Base-by-base conservation (phyloP, 2,329 filamentous ascomycete species). In the Penicillium brevicompactum region DNA sequence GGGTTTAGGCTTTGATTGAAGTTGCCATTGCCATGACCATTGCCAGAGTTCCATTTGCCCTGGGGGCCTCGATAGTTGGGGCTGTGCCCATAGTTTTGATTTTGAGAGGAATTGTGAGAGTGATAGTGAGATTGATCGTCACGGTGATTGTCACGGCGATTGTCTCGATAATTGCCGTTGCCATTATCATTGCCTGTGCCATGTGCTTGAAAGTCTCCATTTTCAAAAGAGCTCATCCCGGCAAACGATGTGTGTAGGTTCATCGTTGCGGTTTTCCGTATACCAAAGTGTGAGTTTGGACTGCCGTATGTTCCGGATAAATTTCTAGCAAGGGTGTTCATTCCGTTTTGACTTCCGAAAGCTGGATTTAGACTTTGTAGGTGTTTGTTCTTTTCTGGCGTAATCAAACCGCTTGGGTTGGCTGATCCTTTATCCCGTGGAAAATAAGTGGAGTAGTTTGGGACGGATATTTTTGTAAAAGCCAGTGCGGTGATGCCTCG, bases 281-380 rank as follows among this genome's bases (percentile, higher is more conserved):
- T 34, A 32, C 37, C 50, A 52, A 48, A 42, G 24, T 18, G 40
- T 13, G 16, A n/a, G 24, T 47, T 52, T 41, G 50, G 43, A 42
- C 37, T 48, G 32, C 51, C 46, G 11, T 38, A 30, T n/a, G 11
- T 6, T 27, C 37, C 42, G 16, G 38, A 49, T 9, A 31, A 45
- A 14, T 18, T 24, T 34, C 31, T 42, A 13, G 43, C 55, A 60
- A 61, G 51, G 47, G 54, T 10, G 51, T 27, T 38, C 43, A 51
- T 51, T 54, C 49, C 44, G 49, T 55, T 57, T 40, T 46, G 31
- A 27, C 57, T 57, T 30, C 54, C 56, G 58, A 61, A 51, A 42
- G 41, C 55, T 51, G 53, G 59, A 53, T 64, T 64, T 64, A 55
- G 24, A 64, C 62, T 63, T 61, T 37, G 41, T 50, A 41, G 51